Conservation (phyloP, 2,329 filamentous ascomycete species). For the Plenodomus tracheiphilus region DNA sequence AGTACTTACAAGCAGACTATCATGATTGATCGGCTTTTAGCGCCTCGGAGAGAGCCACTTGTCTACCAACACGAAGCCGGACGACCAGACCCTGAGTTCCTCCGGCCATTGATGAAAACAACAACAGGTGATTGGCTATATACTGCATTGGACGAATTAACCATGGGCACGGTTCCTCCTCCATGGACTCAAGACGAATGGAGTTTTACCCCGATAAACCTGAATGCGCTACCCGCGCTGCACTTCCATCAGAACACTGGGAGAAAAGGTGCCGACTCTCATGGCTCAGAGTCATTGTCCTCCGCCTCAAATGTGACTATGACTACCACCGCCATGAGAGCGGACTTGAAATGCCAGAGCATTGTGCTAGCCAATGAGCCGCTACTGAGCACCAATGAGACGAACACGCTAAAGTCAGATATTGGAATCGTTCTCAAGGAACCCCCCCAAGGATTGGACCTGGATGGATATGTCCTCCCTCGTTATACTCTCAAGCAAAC, state of each 20-base stretch:
- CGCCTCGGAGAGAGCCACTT: background rate
- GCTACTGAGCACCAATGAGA: background rate
- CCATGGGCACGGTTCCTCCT: conserved; percentile 1
- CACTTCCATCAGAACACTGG: background rate
- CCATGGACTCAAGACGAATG: conserved; percentile 9
- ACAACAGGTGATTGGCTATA: conserved; percentile 9
- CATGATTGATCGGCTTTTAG: background rate
- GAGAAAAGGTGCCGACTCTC: background rate
- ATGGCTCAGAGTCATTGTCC: background rate
- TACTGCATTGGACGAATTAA: conserved; percentile 5
- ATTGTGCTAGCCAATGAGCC: background rate
- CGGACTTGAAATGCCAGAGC: background rate
- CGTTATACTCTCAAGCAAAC: background rate
- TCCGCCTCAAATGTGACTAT: conserved; percentile 2
- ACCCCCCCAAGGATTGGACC: background rate
- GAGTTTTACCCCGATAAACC: conserved; percentile 6
- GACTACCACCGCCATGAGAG: conserved; percentile 2
- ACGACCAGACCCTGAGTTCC: background rate
- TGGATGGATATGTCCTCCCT: background rate
- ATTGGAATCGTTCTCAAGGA: background rate
- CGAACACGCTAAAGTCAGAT: background rate
- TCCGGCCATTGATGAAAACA: background rate
- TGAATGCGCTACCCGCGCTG: background rate
- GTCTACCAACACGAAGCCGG: conserved; percentile 1
- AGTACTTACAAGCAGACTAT: conserved; percentile 2